Evolutionary conservation across 805 yeast species (phyloP).

Genomic region (Hanseniaspora thailandica): DNA sequence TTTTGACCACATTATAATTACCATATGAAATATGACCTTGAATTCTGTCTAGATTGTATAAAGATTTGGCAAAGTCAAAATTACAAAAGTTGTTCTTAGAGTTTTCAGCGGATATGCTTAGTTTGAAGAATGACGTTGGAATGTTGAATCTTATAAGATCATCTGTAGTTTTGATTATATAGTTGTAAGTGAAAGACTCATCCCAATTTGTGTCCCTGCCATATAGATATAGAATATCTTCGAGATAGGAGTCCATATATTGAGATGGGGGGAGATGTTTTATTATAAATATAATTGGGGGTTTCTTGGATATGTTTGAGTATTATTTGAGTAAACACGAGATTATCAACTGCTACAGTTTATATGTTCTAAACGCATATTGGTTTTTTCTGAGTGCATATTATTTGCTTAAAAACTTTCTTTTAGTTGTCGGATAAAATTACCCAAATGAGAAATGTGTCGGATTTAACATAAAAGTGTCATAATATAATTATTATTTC

Average conservation of each 20-base stretch:
- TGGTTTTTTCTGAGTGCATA: no score
- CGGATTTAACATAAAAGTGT: no score
- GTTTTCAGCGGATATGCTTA: conserved; percentile 10
- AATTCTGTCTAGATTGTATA: neutral
- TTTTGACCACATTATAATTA: neutral
- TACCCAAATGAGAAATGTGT: no score
- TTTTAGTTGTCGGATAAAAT: no score
- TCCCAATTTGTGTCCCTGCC: conserved; percentile 13
- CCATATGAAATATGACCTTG: conserved; percentile 9
- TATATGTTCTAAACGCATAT: no score
- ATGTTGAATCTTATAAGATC: conserved; percentile 17
- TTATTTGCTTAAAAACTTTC: no score
- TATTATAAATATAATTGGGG: neutral
- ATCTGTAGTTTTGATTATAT: conserved; percentile 11
- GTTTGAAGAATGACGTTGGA: conserved; percentile 3
- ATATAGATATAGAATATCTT: conserved; percentile 2
- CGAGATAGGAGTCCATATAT: conserved; percentile 3
- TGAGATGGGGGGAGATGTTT: neutral
- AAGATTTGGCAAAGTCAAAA: conserved; percentile 5
- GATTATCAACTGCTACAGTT: no score
- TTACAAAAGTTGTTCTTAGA: neutral
- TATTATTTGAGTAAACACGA: no score
- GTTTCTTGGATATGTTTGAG: no score
- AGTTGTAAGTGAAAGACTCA: conserved; percentile 11
- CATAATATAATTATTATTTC: no score